Evolutionary conservation across 306 rosid genomes (phyloP).

Genomic region (Styphnolobium japonicum): DNA sequence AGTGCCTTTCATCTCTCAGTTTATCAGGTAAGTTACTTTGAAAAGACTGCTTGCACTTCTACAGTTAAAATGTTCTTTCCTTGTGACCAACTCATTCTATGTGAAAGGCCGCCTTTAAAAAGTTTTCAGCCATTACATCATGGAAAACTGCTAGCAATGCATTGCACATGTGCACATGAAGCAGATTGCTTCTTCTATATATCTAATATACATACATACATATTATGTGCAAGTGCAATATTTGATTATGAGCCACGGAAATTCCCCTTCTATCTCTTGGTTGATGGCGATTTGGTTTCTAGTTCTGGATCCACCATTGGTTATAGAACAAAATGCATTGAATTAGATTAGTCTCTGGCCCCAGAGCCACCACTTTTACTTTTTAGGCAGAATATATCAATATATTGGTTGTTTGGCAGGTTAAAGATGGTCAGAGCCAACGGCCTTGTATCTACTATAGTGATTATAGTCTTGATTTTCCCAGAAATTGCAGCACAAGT

Average conservation of each 20-base stretch:
- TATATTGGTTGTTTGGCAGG: conserved; percentile 22
- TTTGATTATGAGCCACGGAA: not conserved
- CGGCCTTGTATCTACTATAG: not conserved
- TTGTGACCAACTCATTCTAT: conserved; percentile 30
- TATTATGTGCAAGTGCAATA: not conserved
- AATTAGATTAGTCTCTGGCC: not conserved
- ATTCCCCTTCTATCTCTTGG: not conserved
- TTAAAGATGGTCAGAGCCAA: conserved; percentile 41
- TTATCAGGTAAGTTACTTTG: conserved; percentile 21
- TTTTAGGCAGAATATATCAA: not conserved
- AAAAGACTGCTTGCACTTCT: conserved; percentile 1
- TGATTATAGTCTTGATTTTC: conserved; percentile 29
- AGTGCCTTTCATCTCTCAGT: not conserved
- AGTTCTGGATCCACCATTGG: not conserved
- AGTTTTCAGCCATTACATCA: not conserved
- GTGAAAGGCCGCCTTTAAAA: not conserved
- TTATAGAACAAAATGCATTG: not conserved
- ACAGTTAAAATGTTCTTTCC: conserved; percentile 34
- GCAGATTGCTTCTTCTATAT: conserved; percentile 18
- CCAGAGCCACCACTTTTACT: too few species aligned
- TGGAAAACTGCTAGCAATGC: not conserved
- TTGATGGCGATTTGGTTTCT: not conserved
- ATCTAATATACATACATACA: not conserved
- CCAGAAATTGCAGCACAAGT: conserved; percentile 45
- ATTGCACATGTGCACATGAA: not conserved